Base-by-base conservation (phyloP, 345 rosid genomes). In the Angophora floribunda region DNA sequence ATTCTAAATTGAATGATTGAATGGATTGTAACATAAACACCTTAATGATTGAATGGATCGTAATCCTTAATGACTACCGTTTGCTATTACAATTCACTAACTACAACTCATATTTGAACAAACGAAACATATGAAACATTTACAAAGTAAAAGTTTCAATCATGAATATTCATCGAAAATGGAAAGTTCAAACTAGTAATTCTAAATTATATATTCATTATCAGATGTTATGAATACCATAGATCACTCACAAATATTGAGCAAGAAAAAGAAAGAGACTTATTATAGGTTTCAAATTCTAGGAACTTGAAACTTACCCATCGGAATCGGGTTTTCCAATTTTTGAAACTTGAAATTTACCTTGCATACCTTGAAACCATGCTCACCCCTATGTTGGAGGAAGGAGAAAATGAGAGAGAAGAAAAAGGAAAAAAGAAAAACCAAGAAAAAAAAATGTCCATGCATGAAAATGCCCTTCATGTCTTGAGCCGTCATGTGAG, bases 251-350 rank as follows among this genome's bases (percentile, higher is more conserved):
- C 4, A 4, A 52, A 52, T 6, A 52, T 52, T 0, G 1, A 7
- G 17, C 16, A 52, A 52, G 8, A 52, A 52, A 52, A 52, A 52
- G 9, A 52, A 2, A 52, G 15, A 52, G 9, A 6, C 55, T 53
- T 52, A 52, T 52, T 52, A 21, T 0, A 52, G 0, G 7, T 17
- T 52, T 10, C 0, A 0, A 2, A 21, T 52, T 17, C 16, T 4
- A 6, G 21, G 22, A 52, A 52, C 0, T 0, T 0, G 0, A 0
- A 52, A 52, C 9, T 0, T 17, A 17, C 2, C 9, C 9, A 52
- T 52, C 0, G 3, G 1, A 52, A 6, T 2, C 0, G 55, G 1
- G 0, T 52, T 52, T 13, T 52, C 1, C 15, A 52, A 6, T 52
- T 52, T 52, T 52, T 52, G 2, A 53, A 36, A 21, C 4, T 7